Percentiles rank a stretch among this genome's conserved stretches.
Conservation (phyloP, 305 asterid species). For the Solanum hybrid region DNA sequence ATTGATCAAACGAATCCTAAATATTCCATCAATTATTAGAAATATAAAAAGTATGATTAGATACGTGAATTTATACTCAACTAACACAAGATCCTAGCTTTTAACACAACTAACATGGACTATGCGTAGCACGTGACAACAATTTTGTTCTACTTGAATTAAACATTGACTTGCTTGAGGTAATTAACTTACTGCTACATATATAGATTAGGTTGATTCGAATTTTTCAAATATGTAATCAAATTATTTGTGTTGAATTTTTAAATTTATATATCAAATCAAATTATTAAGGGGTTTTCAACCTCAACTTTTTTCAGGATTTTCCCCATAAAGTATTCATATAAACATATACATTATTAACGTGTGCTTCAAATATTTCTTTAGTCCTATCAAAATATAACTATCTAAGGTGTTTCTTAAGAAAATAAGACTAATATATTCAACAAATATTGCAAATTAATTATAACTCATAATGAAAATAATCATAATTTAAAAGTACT, state of each 20-base stretch:
- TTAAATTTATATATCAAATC: neutral
- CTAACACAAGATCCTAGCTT: no score
- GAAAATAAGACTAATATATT: neutral
- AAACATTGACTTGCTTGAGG: neutral
- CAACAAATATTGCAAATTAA: neutral
- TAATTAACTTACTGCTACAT: neutral
- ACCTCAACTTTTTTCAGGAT: neutral
- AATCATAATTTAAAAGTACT: no score
- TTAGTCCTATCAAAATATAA: no score
- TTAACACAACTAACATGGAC: neutral
- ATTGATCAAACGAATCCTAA: neutral
- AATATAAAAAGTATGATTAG: neutral
- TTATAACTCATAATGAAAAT: no score
- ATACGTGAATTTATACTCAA: neutral
- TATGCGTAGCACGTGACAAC: no score
- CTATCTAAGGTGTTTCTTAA: neutral
- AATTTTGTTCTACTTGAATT: neutral
- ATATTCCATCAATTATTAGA: neutral
- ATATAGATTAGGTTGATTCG: neutral
- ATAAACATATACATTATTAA: no score
- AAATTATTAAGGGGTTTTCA: neutral
- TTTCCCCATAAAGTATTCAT: no score
- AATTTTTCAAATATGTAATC: no score
- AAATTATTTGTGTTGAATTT: no score
- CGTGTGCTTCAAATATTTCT: neutral